Conservation (phyloP, 495 filamentous ascomycete species). For the Hypomontagnella submonticulosa region DNA sequence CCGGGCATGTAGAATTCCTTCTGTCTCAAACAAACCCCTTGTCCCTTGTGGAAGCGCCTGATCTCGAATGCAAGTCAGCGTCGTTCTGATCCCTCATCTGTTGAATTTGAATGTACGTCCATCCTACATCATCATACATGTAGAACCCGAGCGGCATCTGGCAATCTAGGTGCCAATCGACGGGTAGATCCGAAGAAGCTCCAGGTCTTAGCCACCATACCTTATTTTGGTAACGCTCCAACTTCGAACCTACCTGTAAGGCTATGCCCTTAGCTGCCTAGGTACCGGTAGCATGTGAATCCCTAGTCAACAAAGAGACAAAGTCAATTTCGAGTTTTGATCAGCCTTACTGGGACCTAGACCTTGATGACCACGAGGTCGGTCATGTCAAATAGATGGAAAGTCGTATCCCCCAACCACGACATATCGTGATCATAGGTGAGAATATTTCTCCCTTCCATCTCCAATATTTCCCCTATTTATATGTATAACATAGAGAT, state of each 20-base stretch:
- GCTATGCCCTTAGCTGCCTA: too few species aligned
- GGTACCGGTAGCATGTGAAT: conserved; percentile 12
- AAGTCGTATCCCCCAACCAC: conserved; percentile 49
- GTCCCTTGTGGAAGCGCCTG: conserved; percentile 10
- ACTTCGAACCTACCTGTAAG: not conserved
- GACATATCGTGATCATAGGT: conserved; percentile 79
- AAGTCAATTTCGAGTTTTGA: conserved; percentile 7
- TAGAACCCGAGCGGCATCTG: not conserved
- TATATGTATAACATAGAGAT: not conserved
- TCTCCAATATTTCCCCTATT: not conserved
- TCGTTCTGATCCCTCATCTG: not conserved
- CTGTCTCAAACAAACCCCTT: conserved; percentile 1
- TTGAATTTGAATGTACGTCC: conserved; percentile 2
- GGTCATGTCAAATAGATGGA: conserved; percentile 50
- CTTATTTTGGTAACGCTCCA: conserved; percentile 22
- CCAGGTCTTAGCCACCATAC: not conserved
- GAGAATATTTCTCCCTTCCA: conserved; percentile 44
- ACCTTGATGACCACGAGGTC: conserved; percentile 11
- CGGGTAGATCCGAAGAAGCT: conserved; percentile 36
- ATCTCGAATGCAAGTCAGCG: conserved; percentile 13
- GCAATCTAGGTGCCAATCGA: conserved; percentile 7
- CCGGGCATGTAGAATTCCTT: conserved; percentile 2
- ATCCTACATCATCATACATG: too few species aligned
- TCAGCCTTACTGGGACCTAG: not conserved
- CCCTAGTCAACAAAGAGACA: conserved; percentile 14